Base-by-base conservation (phyloP, 176 grass and related monocot species). In the Musa itinerans region DNA sequence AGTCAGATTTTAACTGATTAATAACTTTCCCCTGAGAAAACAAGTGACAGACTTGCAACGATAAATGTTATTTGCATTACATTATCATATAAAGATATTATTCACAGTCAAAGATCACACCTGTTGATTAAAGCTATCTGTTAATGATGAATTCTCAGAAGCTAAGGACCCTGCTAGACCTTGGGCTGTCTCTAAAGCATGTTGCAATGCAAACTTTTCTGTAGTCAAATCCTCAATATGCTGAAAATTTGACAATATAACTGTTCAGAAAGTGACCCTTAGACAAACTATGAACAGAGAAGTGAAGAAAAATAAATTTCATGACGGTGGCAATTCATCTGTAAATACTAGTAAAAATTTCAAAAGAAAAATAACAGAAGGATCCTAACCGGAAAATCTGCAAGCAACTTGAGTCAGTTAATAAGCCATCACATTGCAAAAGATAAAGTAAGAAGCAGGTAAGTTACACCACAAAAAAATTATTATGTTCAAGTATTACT, bases 211-310 rank as follows among this genome's bases (percentile, higher is more conserved):
- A 24, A 96, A 96, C 68, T 96, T 96, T 73, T 96, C 93, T 86
- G 86, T 86, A 52, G 93, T 96, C 81, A 96, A 84, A 88, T 96
- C 93, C 78, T 96, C 89, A 68, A 96, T 96, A 68, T 92, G 87
- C 93, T 96, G 87, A 50, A 27, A 79, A 73, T 43, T 62, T 15
- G 13, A 43, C 34, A 43, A 43, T 43, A 43, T 43, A 43, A 43
- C 4, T 43, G 34, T 43, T 43, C 34, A 43, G 4, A 43, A 43
- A 43, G 34, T 43, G 34, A 43, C 34, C 20, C 15, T 62, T 19
- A 62, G 15, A 62, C 20, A 62, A 62, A 17, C 57, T 62, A 62
- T 1, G 5, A 62, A 22, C n/a, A 29, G 9, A 74, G 20, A 74
- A 17, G 14, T 56, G 25, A 53, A 26, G 52, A n/a, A 73, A 11